Evolutionary conservation across 2,329 filamentous ascomycete genomes (phyloP), one percentile per base, ranked within the genome.

Genomic region (Arthrobotrys megalospora): DNA sequence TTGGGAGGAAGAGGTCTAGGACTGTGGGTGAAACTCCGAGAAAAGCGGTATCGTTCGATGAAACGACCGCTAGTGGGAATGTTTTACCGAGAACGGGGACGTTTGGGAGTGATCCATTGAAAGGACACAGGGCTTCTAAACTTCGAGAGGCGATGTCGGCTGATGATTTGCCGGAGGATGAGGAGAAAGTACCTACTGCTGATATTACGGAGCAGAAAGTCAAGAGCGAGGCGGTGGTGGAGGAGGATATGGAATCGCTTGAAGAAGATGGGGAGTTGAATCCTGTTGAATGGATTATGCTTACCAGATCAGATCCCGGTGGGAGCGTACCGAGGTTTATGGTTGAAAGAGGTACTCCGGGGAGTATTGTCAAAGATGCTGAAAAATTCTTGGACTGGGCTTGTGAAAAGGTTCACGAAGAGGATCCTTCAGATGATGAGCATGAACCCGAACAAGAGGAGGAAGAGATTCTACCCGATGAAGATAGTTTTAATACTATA

Each of bases 241-340:
- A 84, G n/a, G 84, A 82, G 0, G 84, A 85, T 65, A 79, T 81
- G 11, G 81, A 85, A 63, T 52, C 80, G 28, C 63, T 80, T 64
- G 81, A 84, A 10, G 84, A 43, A 43, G 73, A 58, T 19, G 62
- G 73, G 36, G 89, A 90, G 80, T 84, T 85, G 7, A 91, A 91
- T 80, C 90, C 90, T 0, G 88, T 97, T 1, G 94, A 97, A 84
- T 97, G 94, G 94, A 89, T 96, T 78, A 97, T 97, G 94, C 90
- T 97, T 16, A 97, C 93, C 0, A 88, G 94, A 60, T 95, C 92
- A 83, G 93, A 97, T 81, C 93, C 94, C 2, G 94, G 94, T 10
- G 94, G 94, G 65, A 95, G 90, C 76, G 94, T 97, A 16, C 94
- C 94, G 0, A 89, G 92, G 12, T 97, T 96, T 85, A 91, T 97